phyloP scores from a whole-genome alignment of 345 rosid genomes.

The Erodium maritimum region DNA sequence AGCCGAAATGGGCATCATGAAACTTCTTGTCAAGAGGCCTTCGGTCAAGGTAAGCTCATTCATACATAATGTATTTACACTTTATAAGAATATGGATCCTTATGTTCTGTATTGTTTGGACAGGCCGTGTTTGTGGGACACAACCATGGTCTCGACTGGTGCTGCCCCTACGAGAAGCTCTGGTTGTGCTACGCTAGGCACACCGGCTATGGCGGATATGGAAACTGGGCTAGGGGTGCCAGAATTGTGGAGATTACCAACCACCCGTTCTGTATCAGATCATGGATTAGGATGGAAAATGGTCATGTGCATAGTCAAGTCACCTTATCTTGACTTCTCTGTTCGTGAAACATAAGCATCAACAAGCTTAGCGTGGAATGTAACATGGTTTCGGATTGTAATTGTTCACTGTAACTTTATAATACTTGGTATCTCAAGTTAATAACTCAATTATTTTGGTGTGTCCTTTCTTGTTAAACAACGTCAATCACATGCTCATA shows the following conservation, averaged over 20 bases:
- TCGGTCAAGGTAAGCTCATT: slow-evolving; percentile 51
- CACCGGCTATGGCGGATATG: slow-evolving; percentile 79
- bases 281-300: slow-evolving; percentile 95
- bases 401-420: too few relatives aligned
- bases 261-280: slow-evolving; percentile 44
- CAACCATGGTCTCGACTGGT: slow-evolving; percentile 95
- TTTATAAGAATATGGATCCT: neutral
- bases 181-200: slow-evolving; percentile 98
- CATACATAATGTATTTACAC: neutral
- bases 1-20: slow-evolving; percentile 64
- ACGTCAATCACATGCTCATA: too few relatives aligned
- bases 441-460: too few relatives aligned
- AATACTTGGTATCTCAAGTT: too few relatives aligned
- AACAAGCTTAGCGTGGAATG: neutral
- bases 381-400: too few relatives aligned
- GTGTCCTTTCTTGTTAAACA: too few relatives aligned
- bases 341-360: neutral
- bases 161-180: slow-evolving; percentile 59
- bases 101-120: slow-evolving; percentile 10
- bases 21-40: slow-evolving; percentile 38
- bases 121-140: slow-evolving; percentile 90
- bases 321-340: slow-evolving; percentile 19
- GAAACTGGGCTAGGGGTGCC: slow-evolving; percentile 76
- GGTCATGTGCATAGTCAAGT: slow-evolving; percentile 49
- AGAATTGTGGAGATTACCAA: slow-evolving; percentile 62